Evolutionary conservation across 2,329 filamentous ascomycete species (phyloP).

Genomic region (Pseudophaeomoniella oleicola): DNA sequence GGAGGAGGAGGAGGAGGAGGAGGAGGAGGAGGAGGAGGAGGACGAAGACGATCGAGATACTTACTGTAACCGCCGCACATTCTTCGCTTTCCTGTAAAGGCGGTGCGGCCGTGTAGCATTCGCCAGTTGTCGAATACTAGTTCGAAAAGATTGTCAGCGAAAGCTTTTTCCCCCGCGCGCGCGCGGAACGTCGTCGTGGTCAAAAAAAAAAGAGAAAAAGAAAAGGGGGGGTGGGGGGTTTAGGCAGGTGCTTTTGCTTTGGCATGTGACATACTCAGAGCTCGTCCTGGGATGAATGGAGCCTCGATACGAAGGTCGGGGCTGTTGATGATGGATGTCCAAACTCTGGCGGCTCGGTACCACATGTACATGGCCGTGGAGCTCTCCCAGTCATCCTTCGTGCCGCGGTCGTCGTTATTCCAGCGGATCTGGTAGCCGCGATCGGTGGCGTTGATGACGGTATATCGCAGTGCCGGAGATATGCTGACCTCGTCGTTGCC

Average conservation of each 20-base stretch:
- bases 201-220: conserved; percentile 6
- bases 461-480: conserved; percentile 50
- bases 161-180: too few relatives aligned
- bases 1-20: conserved; percentile 1
- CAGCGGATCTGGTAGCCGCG: conserved; percentile 54
- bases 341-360: conserved; percentile 69
- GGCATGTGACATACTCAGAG: conserved; percentile 34
- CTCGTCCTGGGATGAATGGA: conserved; percentile 63
- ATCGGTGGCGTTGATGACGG: conserved; percentile 52
- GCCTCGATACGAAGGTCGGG: conserved; percentile 60
- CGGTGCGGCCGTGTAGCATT: conserved; percentile 71
- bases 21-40: neutral
- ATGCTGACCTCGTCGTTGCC: conserved; percentile 71
- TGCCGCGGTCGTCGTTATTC: conserved; percentile 83
- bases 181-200: neutral
- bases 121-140: conserved; percentile 96
- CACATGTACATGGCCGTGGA: conserved; percentile 42
- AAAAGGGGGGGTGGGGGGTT: neutral
- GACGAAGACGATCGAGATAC: conserved; percentile 19
- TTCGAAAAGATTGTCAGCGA: too few relatives aligned
- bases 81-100: conserved; percentile 69
- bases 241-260: conserved; percentile 1
- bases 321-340: conserved; percentile 53
- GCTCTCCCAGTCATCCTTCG: conserved; percentile 40
- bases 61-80: conserved; percentile 86